A percentile compares a stretch with the other conserved stretches of the same genome.
phyloP scores from a whole-genome alignment of 805 yeast species.

The Candida hispaniensis region DNA sequence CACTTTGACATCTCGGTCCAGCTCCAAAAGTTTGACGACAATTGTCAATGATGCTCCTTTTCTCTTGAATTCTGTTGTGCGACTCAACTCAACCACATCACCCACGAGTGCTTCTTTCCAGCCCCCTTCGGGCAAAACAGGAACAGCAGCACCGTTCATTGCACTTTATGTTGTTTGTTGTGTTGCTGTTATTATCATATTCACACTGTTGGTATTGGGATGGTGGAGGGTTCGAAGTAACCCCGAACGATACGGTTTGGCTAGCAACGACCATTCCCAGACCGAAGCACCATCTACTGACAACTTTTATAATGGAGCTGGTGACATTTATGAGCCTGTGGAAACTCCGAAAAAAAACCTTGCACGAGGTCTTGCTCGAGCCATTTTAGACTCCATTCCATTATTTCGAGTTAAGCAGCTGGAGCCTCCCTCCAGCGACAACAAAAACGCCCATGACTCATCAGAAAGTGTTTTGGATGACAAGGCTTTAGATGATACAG shows the following conservation, averaged over 20 bases:
- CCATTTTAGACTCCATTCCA: constrained; percentile 31
- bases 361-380: constrained; percentile 31
- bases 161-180: constrained; percentile 27
- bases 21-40: constrained; percentile 17
- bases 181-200: constrained; percentile 24
- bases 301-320: constrained; percentile 16
- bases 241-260: constrained; percentile 29
- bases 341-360: constrained; percentile 17
- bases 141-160: constrained; percentile 27
- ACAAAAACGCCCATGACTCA: too few species aligned
- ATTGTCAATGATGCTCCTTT: constrained; percentile 15
- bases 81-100: constrained; percentile 3
- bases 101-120: constrained; percentile 2
- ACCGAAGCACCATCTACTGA: constrained; percentile 2
- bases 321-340: constrained; percentile 15
- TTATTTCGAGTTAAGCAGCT: constrained; percentile 19
- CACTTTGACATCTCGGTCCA: constrained; percentile 18
- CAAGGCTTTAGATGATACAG: too few species aligned
- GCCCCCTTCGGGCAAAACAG: constrained; percentile 17
- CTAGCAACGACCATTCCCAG: constrained; percentile 10
- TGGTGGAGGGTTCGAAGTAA: constrained; percentile 29
- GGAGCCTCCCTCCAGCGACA: too few species aligned
- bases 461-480: too few species aligned
- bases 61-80: constrained; percentile 13
- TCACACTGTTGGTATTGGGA: constrained; percentile 27